A percentile compares a stretch with the other conserved stretches of the same genome.
Conservation (phyloP, 75 land plant genomes). For the Adiantum capillusveneris region DNA sequence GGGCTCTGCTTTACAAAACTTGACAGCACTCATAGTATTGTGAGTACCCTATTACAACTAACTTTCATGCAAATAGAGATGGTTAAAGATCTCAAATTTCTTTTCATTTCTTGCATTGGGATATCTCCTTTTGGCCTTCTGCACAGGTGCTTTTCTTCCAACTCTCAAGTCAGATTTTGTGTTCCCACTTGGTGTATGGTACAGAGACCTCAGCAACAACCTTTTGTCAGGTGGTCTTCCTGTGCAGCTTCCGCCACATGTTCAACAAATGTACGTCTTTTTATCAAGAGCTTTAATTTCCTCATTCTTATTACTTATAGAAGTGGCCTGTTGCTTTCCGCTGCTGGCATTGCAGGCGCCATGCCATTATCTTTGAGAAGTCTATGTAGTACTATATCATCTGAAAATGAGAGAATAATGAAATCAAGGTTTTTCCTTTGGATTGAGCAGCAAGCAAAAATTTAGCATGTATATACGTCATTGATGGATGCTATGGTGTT, state of each 20-base stretch:
- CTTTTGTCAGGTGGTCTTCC: constrained; percentile 62
- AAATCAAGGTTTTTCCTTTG: too few species aligned
- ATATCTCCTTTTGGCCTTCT: background rate
- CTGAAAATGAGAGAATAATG: too few species aligned
- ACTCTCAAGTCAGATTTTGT: constrained; percentile 1
- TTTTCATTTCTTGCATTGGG: background rate
- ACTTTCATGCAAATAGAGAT: background rate
- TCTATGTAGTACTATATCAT: too few species aligned
- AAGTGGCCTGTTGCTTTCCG: too few species aligned
- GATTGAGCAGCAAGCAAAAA: too few species aligned
- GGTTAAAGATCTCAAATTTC: background rate
- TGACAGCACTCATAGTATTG: constrained; percentile 5
- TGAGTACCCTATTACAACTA: background rate
- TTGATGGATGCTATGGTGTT: too few species aligned
- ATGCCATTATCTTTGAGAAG: too few species aligned
- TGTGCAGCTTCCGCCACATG: constrained; percentile 77
- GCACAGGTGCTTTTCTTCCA: background rate
- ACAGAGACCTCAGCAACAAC: constrained; percentile 91
- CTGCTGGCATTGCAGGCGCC: too few species aligned
- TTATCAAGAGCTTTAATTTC: too few species aligned
- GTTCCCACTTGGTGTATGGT: constrained; percentile 24
- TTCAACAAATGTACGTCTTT: constrained; percentile 54
- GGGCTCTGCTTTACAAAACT: constrained; percentile 2
- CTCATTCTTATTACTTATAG: too few species aligned
- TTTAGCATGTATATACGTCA: too few species aligned